Conservation (phyloP, 23 red algal species). For the Gracilaria gracilis region DNA sequence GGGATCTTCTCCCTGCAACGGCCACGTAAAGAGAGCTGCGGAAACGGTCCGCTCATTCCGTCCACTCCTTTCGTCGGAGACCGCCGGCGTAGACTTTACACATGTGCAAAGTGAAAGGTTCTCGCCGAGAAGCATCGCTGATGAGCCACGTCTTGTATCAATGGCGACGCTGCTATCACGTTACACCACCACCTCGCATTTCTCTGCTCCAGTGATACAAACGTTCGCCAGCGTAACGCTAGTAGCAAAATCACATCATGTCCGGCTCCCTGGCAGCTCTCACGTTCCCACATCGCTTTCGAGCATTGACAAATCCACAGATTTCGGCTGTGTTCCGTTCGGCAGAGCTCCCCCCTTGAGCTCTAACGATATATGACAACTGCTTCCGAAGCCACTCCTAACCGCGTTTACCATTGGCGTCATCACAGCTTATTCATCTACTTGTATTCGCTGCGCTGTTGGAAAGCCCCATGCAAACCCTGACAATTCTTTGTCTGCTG, state of each 20-base stretch:
- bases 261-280: neutral
- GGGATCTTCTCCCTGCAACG: neutral
- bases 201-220: slow-evolving; percentile 18
- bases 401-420: neutral
- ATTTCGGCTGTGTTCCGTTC: neutral
- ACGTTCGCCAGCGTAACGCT: neutral
- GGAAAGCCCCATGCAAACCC: slow-evolving; percentile 3
- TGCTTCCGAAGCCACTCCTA: neutral
- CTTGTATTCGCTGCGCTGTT: neutral
- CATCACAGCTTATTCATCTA: neutral
- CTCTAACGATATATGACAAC: neutral
- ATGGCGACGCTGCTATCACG: neutral
- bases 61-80: neutral
- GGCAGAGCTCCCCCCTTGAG: neutral
- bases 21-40: neutral
- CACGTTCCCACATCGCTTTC: neutral
- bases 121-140: slow-evolving; percentile 1
- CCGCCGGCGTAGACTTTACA: neutral
- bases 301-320: neutral
- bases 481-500: neutral
- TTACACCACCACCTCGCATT: neutral
- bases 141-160: slow-evolving; percentile 3
- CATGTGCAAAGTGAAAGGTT: neutral
- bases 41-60: neutral
- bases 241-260: neutral